A percentile compares a stretch with the other conserved stretches of the same genome.
phyloP scores from a whole-genome alignment of 75 land plant genomes.

The Chamaecyparis obtusa region DNA sequence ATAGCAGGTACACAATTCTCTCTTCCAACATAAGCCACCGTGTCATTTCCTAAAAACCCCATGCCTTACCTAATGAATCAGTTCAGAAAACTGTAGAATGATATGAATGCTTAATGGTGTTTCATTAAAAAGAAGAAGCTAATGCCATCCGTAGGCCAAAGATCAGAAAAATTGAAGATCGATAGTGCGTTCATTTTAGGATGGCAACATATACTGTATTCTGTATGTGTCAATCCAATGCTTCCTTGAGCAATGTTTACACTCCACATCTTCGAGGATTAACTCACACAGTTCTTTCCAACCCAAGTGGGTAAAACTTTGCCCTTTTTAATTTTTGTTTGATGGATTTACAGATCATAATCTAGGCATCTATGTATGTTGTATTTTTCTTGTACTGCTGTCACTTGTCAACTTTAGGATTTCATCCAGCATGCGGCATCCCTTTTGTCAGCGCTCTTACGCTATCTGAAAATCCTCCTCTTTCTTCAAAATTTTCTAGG shows the following conservation, averaged over 20 bases:
- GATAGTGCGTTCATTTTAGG: no score
- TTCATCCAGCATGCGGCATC: no score
- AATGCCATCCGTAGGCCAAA: background rate
- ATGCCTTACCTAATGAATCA: no score
- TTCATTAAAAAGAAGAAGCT: no score
- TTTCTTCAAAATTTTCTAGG: background rate
- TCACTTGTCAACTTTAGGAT: background rate
- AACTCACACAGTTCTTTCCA: no score
- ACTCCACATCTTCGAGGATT: no score
- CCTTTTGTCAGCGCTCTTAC: background rate
- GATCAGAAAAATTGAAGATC: no score
- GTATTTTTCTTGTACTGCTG: background rate
- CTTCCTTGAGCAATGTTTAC: no score
- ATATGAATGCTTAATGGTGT: no score
- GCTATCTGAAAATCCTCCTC: background rate
- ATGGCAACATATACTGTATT: background rate
- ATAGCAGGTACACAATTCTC: background rate
- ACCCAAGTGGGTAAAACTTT: background rate
- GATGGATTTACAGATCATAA: background rate
- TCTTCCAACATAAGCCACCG: background rate
- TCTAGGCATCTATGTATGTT: background rate
- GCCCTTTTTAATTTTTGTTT: background rate
- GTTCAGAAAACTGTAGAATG: no score
- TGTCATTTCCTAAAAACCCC: no score
- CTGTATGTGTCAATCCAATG: no score